These are phyloP conservation scores for Geotrichum ghanense DNA, from an alignment of 805 yeast genomes.

Conservation along the genomic window DNA sequence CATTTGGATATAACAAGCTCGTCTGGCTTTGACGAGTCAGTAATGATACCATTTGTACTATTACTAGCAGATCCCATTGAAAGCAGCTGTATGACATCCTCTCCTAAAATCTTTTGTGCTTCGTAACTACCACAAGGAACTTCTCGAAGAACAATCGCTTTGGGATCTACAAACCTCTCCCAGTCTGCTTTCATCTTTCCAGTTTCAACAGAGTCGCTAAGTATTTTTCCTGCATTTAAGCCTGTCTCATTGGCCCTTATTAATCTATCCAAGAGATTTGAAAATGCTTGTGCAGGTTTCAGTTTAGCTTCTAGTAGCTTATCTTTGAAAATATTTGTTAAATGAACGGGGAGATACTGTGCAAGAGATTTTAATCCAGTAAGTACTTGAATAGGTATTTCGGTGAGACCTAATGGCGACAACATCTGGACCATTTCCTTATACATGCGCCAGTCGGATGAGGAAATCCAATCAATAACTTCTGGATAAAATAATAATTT, in stretches of 20 bases:
- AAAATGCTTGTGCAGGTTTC: conserved; percentile 41
- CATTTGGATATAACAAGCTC: conserved; percentile 20
- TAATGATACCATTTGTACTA: conserved; percentile 1
- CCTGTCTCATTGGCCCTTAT: conserved; percentile 44
- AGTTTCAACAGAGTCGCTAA: conserved; percentile 33
- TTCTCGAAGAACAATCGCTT: conserved; percentile 36
- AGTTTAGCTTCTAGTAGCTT: conserved; percentile 41
- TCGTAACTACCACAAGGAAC: conserved; percentile 33
- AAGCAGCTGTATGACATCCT: conserved; percentile 21
- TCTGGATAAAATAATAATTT: conserved; percentile 41
- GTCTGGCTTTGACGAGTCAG: conserved; percentile 11
- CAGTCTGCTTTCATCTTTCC: conserved; percentile 48
- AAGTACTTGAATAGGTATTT: conserved; percentile 45
- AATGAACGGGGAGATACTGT: conserved; percentile 33
- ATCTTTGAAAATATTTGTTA: conserved; percentile 16
- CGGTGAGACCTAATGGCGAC: conserved; percentile 47
- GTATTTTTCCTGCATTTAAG: conserved; percentile 36
- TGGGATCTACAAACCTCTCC: conserved; percentile 37
- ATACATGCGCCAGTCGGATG: conserved; percentile 59
- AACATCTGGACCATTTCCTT: conserved; percentile 44
- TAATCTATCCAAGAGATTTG: conserved; percentile 41
- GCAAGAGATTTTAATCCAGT: conserved; percentile 44
- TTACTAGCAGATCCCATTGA: conserved; percentile 6
- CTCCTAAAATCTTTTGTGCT: conserved; percentile 18
- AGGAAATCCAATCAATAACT: conserved; percentile 49